phyloP scores from a whole-genome alignment of 306 rosid genomes.

The Inga laurina region DNA sequence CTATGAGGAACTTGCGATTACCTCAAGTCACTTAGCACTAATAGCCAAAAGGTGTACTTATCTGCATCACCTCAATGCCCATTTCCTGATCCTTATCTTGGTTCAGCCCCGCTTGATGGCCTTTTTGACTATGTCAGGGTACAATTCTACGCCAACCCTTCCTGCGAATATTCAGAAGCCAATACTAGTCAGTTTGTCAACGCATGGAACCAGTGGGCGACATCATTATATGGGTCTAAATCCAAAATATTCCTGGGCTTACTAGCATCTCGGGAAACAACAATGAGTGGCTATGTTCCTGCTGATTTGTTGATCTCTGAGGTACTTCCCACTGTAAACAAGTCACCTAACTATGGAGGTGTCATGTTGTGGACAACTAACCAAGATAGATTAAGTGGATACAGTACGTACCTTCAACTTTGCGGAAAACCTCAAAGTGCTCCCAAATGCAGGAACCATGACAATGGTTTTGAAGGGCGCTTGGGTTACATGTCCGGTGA shows the following conservation, averaged over 20 bases:
- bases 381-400: not conserved
- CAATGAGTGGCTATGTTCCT: slow-evolving; percentile 51
- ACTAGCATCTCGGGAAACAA: slow-evolving; percentile 34
- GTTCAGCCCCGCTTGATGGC: not conserved
- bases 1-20: slow-evolving; percentile 34
- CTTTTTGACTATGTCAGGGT: slow-evolving; percentile 53
- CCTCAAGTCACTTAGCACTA: slow-evolving; percentile 30
- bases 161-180: slow-evolving; percentile 42
- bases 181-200: slow-evolving; percentile 12
- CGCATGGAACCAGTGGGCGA: slow-evolving; percentile 59
- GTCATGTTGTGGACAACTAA: slow-evolving; percentile 57
- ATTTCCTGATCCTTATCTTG: slow-evolving; percentile 38
- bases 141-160: too few relatives aligned
- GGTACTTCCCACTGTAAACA: slow-evolving; percentile 43
- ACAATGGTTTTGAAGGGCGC: not conserved
- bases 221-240: slow-evolving; percentile 27
- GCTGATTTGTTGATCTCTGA: slow-evolving; percentile 32
- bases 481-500: slow-evolving; percentile 30
- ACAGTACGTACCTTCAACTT: too few relatives aligned
- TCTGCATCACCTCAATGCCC: slow-evolving; percentile 60
- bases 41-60: slow-evolving; percentile 33
- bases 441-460: not conserved
- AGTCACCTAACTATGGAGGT: slow-evolving; percentile 56
- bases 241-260: slow-evolving; percentile 48
- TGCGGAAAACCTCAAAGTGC: too few relatives aligned